These are phyloP conservation scores for Coemansia biformis DNA, from an alignment of 192 early-diverging fungal genomes.

Conservation along the genomic window DNA sequence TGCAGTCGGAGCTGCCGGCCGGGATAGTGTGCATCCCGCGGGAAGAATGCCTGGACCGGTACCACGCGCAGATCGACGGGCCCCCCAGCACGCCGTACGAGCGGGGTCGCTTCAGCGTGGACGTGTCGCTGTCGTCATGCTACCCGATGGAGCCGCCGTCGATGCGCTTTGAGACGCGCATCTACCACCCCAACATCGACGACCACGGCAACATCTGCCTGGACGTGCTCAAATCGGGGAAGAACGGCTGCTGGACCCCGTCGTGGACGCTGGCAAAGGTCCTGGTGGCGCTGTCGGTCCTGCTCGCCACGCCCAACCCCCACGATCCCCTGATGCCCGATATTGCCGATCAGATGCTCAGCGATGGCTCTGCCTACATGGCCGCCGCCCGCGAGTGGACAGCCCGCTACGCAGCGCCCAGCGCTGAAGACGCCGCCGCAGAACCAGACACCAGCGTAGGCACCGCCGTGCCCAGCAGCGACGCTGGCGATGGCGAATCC, in stretches of 20 bases:
- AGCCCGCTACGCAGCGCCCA: slow-evolving; percentile 15
- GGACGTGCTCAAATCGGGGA: slow-evolving; percentile 60
- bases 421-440: slow-evolving; percentile 14
- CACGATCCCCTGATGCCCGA: slow-evolving; percentile 70
- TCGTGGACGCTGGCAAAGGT: slow-evolving; percentile 60
- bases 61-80: slow-evolving; percentile 59
- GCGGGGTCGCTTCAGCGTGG: slow-evolving; percentile 57
- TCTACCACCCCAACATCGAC: slow-evolving; percentile 81
- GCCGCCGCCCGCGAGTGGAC: slow-evolving; percentile 32
- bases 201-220: slow-evolving; percentile 70
- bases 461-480: too few species aligned
- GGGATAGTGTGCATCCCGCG: slow-evolving; percentile 61
- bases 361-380: slow-evolving; percentile 15
- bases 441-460: too few species aligned
- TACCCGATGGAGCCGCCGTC: slow-evolving; percentile 73
- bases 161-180: slow-evolving; percentile 63
- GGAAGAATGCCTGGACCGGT: slow-evolving; percentile 54
- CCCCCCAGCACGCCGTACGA: slow-evolving; percentile 65
- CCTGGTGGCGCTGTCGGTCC: slow-evolving; percentile 52
- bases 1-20: slow-evolving; percentile 52
- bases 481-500: not conserved
- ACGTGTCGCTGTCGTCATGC: slow-evolving; percentile 45
- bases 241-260: slow-evolving; percentile 64
- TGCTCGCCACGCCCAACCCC: slow-evolving; percentile 65
- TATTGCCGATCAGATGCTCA: slow-evolving; percentile 38